Conservation (phyloP, 2,329 filamentous ascomycete species). For the Davidsoniella eucalypti region DNA sequence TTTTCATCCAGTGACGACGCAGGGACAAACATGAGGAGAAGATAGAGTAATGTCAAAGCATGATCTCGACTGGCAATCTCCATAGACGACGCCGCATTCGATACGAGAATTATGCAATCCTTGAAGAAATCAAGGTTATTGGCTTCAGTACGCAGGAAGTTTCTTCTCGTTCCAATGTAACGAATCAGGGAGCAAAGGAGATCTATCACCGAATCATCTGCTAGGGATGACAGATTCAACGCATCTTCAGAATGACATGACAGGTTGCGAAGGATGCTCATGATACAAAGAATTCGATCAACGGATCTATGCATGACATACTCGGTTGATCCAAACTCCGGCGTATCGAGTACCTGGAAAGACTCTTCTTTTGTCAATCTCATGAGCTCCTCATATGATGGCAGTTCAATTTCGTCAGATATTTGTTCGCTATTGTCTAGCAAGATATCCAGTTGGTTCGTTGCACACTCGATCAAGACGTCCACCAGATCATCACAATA, state of each 20-base stretch:
- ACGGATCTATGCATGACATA: slow-evolving; percentile 78
- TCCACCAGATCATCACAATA: slow-evolving; percentile 81
- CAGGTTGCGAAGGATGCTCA: slow-evolving; percentile 80
- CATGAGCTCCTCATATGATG: slow-evolving; percentile 74
- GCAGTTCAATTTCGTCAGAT: slow-evolving; percentile 69
- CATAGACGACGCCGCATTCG: slow-evolving; percentile 68
- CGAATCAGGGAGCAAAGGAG: slow-evolving; percentile 72
- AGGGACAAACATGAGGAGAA: slow-evolving; percentile 80
- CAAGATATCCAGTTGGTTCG: slow-evolving; percentile 73
- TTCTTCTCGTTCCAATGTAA: slow-evolving; percentile 75
- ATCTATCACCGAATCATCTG: slow-evolving; percentile 61
- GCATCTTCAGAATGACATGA: slow-evolving; percentile 54
- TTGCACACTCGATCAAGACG: slow-evolving; percentile 74
- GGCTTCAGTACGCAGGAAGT: slow-evolving; percentile 62
- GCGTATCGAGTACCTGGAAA: slow-evolving; percentile 53
- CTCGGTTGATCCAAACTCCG: slow-evolving; percentile 55
- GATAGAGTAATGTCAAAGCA: slow-evolving; percentile 70
- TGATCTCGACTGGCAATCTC: slow-evolving; percentile 77
- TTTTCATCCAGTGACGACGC: slow-evolving; percentile 41
- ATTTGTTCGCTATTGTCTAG: slow-evolving; percentile 72
- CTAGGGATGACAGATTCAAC: slow-evolving; percentile 55
- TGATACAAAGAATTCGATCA: slow-evolving; percentile 76
- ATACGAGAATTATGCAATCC: slow-evolving; percentile 74
- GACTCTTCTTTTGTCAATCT: slow-evolving; percentile 63
- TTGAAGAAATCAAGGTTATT: slow-evolving; percentile 97